phyloP scores from a whole-genome alignment of 441 rosid species.

The Erysimum cheiri region DNA sequence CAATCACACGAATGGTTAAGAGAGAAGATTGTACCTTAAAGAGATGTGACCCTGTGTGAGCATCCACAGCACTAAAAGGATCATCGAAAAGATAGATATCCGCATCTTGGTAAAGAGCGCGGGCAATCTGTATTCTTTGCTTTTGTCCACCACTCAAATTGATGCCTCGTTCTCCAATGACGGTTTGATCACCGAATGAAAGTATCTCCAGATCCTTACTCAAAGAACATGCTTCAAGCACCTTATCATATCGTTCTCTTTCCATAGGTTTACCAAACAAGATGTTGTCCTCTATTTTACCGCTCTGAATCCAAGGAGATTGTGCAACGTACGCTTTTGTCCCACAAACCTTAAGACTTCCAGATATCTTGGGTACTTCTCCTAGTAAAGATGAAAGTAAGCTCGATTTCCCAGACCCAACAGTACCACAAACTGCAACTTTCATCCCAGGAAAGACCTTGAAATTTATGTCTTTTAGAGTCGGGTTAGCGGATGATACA shows the following conservation, averaged over 20 bases:
- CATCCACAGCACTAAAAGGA: conserved; percentile 76
- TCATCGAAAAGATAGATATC: conserved; percentile 66
- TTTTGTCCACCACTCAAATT: conserved; percentile 74
- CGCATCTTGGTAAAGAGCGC: conserved; percentile 62
- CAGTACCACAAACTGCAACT: conserved; percentile 57
- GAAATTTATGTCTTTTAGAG: conserved; percentile 48
- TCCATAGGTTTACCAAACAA: conserved; percentile 64
- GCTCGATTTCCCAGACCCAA: conserved; percentile 64
- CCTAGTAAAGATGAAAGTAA: conserved; percentile 56
- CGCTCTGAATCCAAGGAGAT: conserved; percentile 66
- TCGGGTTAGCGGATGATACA: conserved; percentile 38
- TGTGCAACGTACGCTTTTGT: conserved; percentile 58
- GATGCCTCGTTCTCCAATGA: conserved; percentile 65
- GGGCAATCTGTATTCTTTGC: conserved; percentile 70
- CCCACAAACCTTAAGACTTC: conserved; percentile 50
- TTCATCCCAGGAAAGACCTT: conserved; percentile 49
- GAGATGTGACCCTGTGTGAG: conserved; percentile 65
- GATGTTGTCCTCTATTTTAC: conserved; percentile 64
- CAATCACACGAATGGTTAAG: conserved; percentile 7
- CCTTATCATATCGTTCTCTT: conserved; percentile 44
- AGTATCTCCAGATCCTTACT: conserved; percentile 56
- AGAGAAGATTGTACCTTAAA: conserved; percentile 48
- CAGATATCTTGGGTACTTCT: conserved; percentile 49
- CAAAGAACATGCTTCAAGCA: conserved; percentile 58
- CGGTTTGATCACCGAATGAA: conserved; percentile 57